Base-by-base conservation (phyloP, 2,329 filamentous ascomycete genomes). In the Dactylellina sp. region DNA sequence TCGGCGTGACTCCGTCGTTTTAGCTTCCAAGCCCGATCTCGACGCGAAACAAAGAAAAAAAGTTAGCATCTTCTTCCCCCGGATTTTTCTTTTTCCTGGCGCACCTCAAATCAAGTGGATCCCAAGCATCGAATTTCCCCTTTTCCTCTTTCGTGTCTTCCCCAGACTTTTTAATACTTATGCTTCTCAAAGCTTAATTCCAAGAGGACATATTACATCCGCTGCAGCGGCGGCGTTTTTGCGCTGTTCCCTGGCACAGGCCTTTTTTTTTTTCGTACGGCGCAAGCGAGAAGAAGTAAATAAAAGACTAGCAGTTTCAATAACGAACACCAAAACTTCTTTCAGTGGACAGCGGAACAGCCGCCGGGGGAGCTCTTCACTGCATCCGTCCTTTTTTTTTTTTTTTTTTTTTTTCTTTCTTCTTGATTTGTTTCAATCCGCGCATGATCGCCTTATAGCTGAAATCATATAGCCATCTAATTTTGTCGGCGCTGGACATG, bases 1-100 rank as follows among this genome's bases (percentile, higher is more conserved):
- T 68, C 63, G 63, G 63, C 63, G 20, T 68, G 35, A 68, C 56
- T 44, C 63, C 63, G 63, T 49, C 63, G 44, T 44, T 39, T 52
- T 60, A 59, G 63, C 63, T 32, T 42, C 49, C 37, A 53, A 68
- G 24, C 59, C 63, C 63, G 63, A 68, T 46, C 59, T 40, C 63
- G 55, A 68, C 46, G 63, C 63, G 63, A 68, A 39, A 68, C 63
- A 60, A 22, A 28, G 24, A 18, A 60, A 47, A 24, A 47, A 37
- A n/a, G 40, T 42, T 56, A 42, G 20, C 20, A n/a, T n/a, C n/a
- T 16, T 18, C 44, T 22, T 52, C 35, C 53, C 46, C 46, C 39
- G 18, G 32, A 46, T 7, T 14, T 37, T 68, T 60, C 24, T 25
- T 39, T 53, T 56, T 60, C 52, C 35, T 40, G 25, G 42, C 32